Evolutionary conservation across 805 yeast species (phyloP), one percentile per base, ranked within the genome.

Genomic region (Wickerhamiella vanderwaltii): DNA sequence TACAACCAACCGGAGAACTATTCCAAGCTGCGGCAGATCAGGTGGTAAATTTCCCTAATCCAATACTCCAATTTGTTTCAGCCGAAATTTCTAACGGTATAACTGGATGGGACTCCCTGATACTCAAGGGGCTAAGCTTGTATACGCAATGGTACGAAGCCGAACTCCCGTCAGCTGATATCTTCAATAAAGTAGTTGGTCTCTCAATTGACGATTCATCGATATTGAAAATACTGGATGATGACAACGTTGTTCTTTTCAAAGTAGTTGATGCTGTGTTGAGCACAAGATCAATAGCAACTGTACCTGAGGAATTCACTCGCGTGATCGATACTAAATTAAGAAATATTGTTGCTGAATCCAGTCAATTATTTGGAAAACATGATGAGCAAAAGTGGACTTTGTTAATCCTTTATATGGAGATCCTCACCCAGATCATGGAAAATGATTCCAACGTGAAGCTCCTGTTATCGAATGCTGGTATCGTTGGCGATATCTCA

Each of bases 201-300:
- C 23, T 24, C 15, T 3, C 13, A 9, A 9, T 37, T 3, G 40
- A 19, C 3, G 19, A 37, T 15, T 19, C 18, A 2, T 29, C 16
- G 17, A 19, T 37, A 11, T 5, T 37, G 17, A 32, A 32, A 2
- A 19, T 37, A 2, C 24, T 37, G n/a, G 13, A 17, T 9, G 25
- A 23, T 11, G 7, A n/a, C 9, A 29, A 37, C 12, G 28, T 31
- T 11, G 24, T 35, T 12, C 13, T 40, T 6, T 32, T 16, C 22
- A 44, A 37, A 32, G 26, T 44, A 2, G 9, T 44, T 5, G 46
- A 44, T 22, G 43, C 46, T 4, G 31, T 39, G 9, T 22, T 29
- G 7, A 19, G 29, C 19, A 11, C 35, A 7, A 9, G 35, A 3
- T 20, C 24, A 13, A n/a, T n/a, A n/a, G 15, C 19, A 29, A 9